Percentiles rank a stretch among this genome's conserved stretches.
These are phyloP conservation scores for Dittrichia graveolens DNA, from an alignment of 129 eudicot genomes.

Conservation along the genomic window DNA sequence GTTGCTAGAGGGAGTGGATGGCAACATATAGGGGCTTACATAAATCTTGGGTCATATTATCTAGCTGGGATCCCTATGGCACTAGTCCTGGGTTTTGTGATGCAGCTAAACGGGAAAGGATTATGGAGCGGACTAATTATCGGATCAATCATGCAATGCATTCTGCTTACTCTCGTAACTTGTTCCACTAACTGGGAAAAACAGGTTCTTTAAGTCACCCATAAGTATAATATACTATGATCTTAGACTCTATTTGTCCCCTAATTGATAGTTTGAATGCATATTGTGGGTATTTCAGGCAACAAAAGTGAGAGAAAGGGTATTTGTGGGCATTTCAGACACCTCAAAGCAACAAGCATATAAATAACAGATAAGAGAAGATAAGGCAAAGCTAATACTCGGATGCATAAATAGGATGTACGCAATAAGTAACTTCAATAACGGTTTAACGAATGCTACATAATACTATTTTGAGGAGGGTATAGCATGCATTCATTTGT, in stretches of 20 bases:
- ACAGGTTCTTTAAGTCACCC: conserved; percentile 45
- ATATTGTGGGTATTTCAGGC: conserved; percentile 33
- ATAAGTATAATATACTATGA: background rate
- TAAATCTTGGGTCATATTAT: conserved; percentile 65
- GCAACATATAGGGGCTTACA: conserved; percentile 66
- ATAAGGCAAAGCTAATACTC: background rate
- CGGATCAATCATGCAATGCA: conserved; percentile 52
- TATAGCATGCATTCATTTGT: background rate
- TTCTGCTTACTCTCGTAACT: conserved; percentile 41
- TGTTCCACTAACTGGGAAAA: conserved; percentile 51
- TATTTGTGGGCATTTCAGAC: conserved; percentile 25
- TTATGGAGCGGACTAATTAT: conserved; percentile 53
- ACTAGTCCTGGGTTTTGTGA: conserved; percentile 46
- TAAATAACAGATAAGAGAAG: background rate
- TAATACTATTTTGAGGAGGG: no score
- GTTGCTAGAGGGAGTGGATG: conserved; percentile 73
- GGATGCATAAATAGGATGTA: background rate
- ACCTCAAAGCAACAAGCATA: background rate
- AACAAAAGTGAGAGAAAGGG: conserved; percentile 41
- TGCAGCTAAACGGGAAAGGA: conserved; percentile 47
- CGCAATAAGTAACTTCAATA: background rate
- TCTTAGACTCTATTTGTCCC: background rate
- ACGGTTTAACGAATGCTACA: background rate
- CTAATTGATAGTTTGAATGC: background rate
- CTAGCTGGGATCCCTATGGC: conserved; percentile 57